Base-by-base conservation (phyloP, 75 land plant genomes). In the Pinus tabuliformis region DNA sequence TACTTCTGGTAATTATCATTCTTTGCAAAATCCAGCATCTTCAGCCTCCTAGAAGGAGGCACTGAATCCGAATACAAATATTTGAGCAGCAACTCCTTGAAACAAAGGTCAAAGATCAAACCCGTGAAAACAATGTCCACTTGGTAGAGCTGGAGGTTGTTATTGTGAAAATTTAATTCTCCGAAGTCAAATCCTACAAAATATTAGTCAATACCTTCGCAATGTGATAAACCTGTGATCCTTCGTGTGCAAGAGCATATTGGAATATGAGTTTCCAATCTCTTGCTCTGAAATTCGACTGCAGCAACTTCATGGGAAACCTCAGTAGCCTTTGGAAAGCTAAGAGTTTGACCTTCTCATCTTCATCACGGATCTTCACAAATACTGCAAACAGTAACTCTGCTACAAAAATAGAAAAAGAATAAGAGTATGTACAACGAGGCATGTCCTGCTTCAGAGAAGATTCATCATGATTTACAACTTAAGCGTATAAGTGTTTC, bases 261-360 rank as follows among this genome's bases (percentile, higher is more conserved):
- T 72, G 74, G 28, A 72, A 72, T 72, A 72, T 54, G 26, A 72
- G 56, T 56, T 72, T 72, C 74, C 74, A 72, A 49, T 72, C 74
- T 54, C 18, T 52, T 21, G 74, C 26, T 14, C 21, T 26, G 16
- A 72, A 72, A 17, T 26, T 54, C 22, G 58, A 72, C 28, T 56
- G 45, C 56, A 72, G 17, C 16, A 72, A 36, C 36, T 72, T 56
- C 74, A 72, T 56, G 12, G 74, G 74, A 72, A 72, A 72, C 58
- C 58, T 52, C 15, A 56, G 22, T 24, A 72, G 33, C 74, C 58
- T 72, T 52, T 72, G 74, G 13, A 72, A 72, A 24, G 74, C 74
- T 58, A 72, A 56, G 17, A 72, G 74, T 26, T 72, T 72, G 57
- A 72, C 74, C 36, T 56, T 72, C n/a, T 72, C 28, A 49, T 72